Evolutionary conservation across 768 basidiomycete genomes (phyloP), one percentile per base, ranked within the genome.

Genomic region (Phaeotremella fagi): DNA sequence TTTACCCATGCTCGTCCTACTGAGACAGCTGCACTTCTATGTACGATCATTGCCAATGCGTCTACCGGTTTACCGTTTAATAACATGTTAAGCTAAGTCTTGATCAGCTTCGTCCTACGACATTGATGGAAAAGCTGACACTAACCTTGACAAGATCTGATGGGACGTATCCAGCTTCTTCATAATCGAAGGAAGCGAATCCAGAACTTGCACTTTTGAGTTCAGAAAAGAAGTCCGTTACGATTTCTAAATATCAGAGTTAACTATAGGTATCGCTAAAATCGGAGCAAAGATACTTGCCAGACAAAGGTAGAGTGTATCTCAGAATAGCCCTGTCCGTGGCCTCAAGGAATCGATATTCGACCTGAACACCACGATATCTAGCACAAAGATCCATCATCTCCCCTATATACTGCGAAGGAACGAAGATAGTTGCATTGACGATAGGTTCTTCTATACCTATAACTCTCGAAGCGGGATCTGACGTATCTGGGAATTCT

Each of bases 361-460:
- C 86, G 48, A 94, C 74, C 43, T 88, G 82, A 50, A 85, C 82
- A 1, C 85, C 94, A 43, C 95, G 83, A 68, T 88, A 89, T 3
- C 81, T 79, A 71, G 83, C 87, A 70, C 91, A 95, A 1, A 98
- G 80, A 35, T 88, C 87, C 86, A 98, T 92, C 86, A 99, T 91
- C 41, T 87, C 86, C 6, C 94, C 94, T 28, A 95, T 84, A 70
- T 90, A 92, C 57, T 89, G 90, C 90, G 61, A 25, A 43, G 95
- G 95, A 20, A 90, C 86, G 59, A 98, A 88, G 66, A 99, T 92
- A 1, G 87, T 87, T 9, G 92, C 90, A 59, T 85, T 87, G 37
- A 98, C 90, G 49, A 91, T 81, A 0, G 95, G 95, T 72, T 98
- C 95, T 63, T 89, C 87, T 14, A 98, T 80, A 60, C 86, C 83